A percentile compares a stretch with the other conserved stretches of the same genome.
phyloP scores from a whole-genome alignment of 352 stramenopile genomes.

The Phytopythium mirpurense region DNA sequence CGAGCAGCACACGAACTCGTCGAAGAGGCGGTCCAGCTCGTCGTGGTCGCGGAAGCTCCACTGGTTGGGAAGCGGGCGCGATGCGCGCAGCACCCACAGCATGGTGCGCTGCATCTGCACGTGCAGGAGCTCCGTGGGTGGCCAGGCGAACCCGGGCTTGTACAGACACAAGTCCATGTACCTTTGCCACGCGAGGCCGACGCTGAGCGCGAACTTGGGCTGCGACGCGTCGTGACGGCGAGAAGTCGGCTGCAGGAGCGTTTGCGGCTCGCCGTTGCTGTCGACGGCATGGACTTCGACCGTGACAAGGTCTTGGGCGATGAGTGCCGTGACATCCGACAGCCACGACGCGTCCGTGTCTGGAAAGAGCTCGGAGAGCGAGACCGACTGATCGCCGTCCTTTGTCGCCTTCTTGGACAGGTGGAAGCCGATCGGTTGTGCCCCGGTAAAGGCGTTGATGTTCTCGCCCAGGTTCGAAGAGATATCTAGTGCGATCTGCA shows the following conservation, averaged over 20 bases:
- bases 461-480: not conserved
- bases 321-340: constrained; percentile 1
- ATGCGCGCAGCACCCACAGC: constrained; percentile 2
- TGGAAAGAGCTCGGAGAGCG: not conserved
- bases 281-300: not conserved
- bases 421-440: constrained; percentile 4
- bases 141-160: constrained; percentile 5
- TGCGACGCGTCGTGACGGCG: not conserved
- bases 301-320: not conserved
- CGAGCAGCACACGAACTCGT: constrained; percentile 2
- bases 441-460: not conserved
- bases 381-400: not conserved
- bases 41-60: constrained; percentile 2
- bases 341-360: not conserved
- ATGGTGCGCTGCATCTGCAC: constrained; percentile 2
- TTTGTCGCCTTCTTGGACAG: not conserved
- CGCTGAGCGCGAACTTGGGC: not conserved
- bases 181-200: constrained; percentile 5
- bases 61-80: not conserved
- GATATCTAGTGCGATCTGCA: not conserved
- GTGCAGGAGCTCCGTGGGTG: not conserved
- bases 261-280: not conserved
- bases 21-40: not conserved
- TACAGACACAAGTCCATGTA: constrained; percentile 8
- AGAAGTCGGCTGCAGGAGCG: not conserved